These are phyloP conservation scores for Leccinum olivaceopallidum DNA, from an alignment of 768 basidiomycete species.

Conservation along the genomic window DNA sequence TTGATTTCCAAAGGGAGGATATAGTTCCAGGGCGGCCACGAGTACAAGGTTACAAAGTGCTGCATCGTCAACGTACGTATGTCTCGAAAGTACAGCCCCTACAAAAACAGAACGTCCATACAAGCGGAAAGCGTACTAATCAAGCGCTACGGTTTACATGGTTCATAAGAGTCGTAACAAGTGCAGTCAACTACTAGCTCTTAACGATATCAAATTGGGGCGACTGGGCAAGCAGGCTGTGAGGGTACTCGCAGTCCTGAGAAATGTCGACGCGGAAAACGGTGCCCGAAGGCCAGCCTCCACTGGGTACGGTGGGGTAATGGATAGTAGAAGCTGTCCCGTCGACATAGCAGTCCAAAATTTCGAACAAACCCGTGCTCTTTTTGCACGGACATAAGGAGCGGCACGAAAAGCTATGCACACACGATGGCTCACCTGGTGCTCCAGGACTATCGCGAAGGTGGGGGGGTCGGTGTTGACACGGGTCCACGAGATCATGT, in stretches of 20 bases:
- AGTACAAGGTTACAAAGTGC: neutral
- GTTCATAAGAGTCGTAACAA: slow-evolving; percentile 28
- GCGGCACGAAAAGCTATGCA: neutral
- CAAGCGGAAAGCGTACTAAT: neutral
- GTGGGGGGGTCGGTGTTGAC: slow-evolving; percentile 66
- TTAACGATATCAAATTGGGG: slow-evolving; percentile 52
- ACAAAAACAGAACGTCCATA: neutral
- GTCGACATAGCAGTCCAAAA: slow-evolving; percentile 58
- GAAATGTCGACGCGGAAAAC: slow-evolving; percentile 76
- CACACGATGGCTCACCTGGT: slow-evolving; percentile 45
- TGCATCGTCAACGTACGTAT: neutral
- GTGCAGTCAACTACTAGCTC: slow-evolving; percentile 35
- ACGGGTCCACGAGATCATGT: slow-evolving; percentile 57
- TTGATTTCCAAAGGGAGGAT: neutral
- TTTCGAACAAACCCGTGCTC: slow-evolving; percentile 23
- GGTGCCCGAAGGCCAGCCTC: slow-evolving; percentile 61
- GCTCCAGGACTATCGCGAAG: slow-evolving; percentile 70
- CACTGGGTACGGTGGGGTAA: slow-evolving; percentile 50
- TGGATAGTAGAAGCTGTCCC: slow-evolving; percentile 44
- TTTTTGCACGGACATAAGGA: slow-evolving; percentile 5
- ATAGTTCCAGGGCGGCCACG: neutral
- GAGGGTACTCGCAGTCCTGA: slow-evolving; percentile 38
- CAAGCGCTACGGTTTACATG: neutral
- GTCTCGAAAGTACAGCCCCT: neutral
- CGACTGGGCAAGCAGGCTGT: slow-evolving; percentile 72